These are phyloP conservation scores for Fermentozyma sake DNA, from an alignment of 1,139 yeast species.

Conservation along the genomic window DNA sequence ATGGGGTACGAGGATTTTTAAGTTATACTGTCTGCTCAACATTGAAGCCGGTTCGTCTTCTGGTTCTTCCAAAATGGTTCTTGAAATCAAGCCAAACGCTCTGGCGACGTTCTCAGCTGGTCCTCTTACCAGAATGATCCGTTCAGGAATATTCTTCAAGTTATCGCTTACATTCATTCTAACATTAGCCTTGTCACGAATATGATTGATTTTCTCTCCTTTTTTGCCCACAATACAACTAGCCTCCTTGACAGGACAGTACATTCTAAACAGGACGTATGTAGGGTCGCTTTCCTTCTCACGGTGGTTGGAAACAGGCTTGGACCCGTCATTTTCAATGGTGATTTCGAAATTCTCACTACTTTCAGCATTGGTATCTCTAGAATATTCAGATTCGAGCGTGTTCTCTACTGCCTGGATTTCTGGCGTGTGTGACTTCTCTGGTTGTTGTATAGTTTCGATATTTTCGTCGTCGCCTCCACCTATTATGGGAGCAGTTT, in stretches of 20 bases:
- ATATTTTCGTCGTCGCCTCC: constrained; percentile 11
- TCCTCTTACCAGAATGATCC: constrained; percentile 75
- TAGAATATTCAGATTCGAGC: constrained; percentile 2
- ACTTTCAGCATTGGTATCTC: constrained; percentile 1
- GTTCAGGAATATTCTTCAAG: constrained; percentile 66
- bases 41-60: constrained; percentile 59
- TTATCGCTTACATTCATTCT: constrained; percentile 77
- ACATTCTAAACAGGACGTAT: constrained; percentile 65
- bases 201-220: constrained; percentile 65
- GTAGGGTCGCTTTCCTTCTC: constrained; percentile 50
- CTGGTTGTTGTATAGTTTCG: constrained; percentile 4
- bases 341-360: constrained; percentile 3
- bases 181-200: constrained; percentile 63
- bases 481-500: constrained; percentile 37
- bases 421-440: constrained; percentile 1
- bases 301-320: constrained; percentile 22
- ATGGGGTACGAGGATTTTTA: constrained; percentile 72
- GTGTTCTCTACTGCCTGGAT: background rate
- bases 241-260: constrained; percentile 76
- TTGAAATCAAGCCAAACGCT: constrained; percentile 72
- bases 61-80: constrained; percentile 66
- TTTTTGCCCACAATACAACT: constrained; percentile 72
- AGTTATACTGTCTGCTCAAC: constrained; percentile 49
- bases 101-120: constrained; percentile 76
- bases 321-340: constrained; percentile 3